phyloP scores from a whole-genome alignment of 2,329 filamentous ascomycete genomes.

The Eurotiales sp. region DNA sequence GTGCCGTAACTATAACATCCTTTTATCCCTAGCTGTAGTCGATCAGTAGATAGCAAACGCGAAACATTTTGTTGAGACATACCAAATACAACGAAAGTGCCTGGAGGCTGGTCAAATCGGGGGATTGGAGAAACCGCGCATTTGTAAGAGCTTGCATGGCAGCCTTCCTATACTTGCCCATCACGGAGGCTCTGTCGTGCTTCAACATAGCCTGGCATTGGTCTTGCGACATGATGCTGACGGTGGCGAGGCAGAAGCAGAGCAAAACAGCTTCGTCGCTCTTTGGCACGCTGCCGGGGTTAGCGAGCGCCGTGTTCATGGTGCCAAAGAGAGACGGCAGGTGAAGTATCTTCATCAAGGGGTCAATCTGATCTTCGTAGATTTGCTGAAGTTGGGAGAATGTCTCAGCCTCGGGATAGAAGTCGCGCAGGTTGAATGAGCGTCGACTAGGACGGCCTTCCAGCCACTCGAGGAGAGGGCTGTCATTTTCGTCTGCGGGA shows the following conservation, averaged over 20 bases:
- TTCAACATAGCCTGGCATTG: conserved; percentile 1
- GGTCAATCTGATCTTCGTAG: not conserved
- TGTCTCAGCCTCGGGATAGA: not conserved
- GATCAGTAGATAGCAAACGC: too few species aligned
- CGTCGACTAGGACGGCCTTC: too few species aligned
- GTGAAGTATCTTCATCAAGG: conserved; percentile 4
- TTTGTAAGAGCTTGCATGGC: conserved; percentile 1
- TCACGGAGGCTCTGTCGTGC: not conserved
- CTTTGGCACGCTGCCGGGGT: not conserved
- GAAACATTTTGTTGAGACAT: too few species aligned
- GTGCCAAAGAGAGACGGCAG: not conserved
- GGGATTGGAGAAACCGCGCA: not conserved
- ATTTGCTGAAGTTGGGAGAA: not conserved
- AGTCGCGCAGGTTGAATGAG: too few species aligned
- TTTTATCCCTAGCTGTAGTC: too few species aligned
- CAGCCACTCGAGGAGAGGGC: too few species aligned
- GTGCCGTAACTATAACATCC: too few species aligned
- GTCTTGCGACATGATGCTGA: not conserved
- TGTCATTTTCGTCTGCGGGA: too few species aligned
- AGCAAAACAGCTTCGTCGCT: not conserved
- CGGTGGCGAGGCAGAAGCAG: not conserved
- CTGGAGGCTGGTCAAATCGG: not conserved
- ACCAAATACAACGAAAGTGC: not conserved
- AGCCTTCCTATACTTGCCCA: not conserved
- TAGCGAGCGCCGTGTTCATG: not conserved